These are phyloP conservation scores for Candida palmyrensis DNA, from an alignment of 805 yeast species.

Conservation along the genomic window DNA sequence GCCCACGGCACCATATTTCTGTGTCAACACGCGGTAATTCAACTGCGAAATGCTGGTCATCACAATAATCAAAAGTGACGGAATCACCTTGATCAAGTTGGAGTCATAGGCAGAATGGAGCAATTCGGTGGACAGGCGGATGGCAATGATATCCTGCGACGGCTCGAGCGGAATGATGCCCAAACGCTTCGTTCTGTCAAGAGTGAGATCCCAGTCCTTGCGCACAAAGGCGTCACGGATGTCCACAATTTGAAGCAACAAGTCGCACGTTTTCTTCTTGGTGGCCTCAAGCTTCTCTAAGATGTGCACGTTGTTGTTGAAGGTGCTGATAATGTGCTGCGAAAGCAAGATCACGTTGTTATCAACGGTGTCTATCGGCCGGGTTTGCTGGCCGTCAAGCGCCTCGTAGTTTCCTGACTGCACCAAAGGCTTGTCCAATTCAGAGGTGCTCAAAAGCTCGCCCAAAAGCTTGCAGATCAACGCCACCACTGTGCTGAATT, in stretches of 20 bases:
- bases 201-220: slow-evolving; percentile 54
- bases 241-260: slow-evolving; percentile 60
- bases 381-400: slow-evolving; percentile 27
- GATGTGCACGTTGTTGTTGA: slow-evolving; percentile 55
- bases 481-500: slow-evolving; percentile 72
- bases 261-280: slow-evolving; percentile 60
- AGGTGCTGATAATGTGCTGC: slow-evolving; percentile 37
- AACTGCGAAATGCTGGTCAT: slow-evolving; percentile 72
- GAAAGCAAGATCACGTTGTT: slow-evolving; percentile 45
- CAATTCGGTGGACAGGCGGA: slow-evolving; percentile 61
- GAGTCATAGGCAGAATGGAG: slow-evolving; percentile 63
- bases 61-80: slow-evolving; percentile 71
- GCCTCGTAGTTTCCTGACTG: slow-evolving; percentile 36
- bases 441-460: slow-evolving; percentile 68
- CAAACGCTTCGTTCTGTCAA: slow-evolving; percentile 51
- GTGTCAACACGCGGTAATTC: slow-evolving; percentile 39
- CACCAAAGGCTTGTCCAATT: slow-evolving; percentile 54
- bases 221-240: slow-evolving; percentile 57
- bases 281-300: slow-evolving; percentile 48
- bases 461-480: slow-evolving; percentile 74
- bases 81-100: slow-evolving; percentile 70
- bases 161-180: slow-evolving; percentile 59
- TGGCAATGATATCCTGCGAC: slow-evolving; percentile 46
- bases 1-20: slow-evolving; percentile 39
- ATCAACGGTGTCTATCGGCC: slow-evolving; percentile 34